phyloP scores from a whole-genome alignment of 2,329 filamentous ascomycete species.

The Chrysoporthe deuterocubensis region DNA sequence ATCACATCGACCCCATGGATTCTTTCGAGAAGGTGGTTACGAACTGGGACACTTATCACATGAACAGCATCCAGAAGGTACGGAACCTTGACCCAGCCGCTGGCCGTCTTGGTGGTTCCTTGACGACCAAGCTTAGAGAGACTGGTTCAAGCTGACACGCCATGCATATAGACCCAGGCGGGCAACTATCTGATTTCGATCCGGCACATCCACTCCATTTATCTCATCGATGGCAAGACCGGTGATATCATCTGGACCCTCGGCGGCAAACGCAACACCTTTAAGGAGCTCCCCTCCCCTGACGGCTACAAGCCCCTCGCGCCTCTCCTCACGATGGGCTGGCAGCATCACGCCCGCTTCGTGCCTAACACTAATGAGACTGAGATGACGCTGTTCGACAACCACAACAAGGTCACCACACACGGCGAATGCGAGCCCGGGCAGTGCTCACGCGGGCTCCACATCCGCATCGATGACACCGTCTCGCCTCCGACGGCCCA shows the following conservation, averaged over 20 bases:
- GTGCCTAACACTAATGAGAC: constrained; percentile 36
- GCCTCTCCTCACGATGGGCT: constrained; percentile 37
- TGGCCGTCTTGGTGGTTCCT: too few relatives aligned
- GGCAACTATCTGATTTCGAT: constrained; percentile 60
- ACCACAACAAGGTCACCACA: constrained; percentile 43
- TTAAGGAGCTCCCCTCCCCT: constrained; percentile 36
- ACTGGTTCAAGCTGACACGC: constrained; percentile 4
- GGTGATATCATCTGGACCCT: constrained; percentile 57
- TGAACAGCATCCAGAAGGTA: constrained; percentile 54
- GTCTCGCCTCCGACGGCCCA: constrained; percentile 45
- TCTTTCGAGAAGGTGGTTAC: constrained; percentile 26
- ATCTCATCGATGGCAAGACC: constrained; percentile 51
- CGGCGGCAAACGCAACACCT: constrained; percentile 52
- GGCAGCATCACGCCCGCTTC: constrained; percentile 53
- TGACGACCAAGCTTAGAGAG: not conserved
- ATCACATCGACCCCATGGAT: constrained; percentile 32
- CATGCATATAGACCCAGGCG: constrained; percentile 26
- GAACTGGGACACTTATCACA: constrained; percentile 60
- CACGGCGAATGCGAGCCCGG: constrained; percentile 29
- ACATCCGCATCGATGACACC: constrained; percentile 43
- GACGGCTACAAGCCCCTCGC: not conserved
- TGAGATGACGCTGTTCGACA: constrained; percentile 50
- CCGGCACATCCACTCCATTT: constrained; percentile 52
- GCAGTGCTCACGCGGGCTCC: constrained; percentile 40
- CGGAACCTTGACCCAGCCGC: too few relatives aligned